Evolutionary conservation across 371 early-diverging fungal genomes (phyloP), one percentile per base, ranked within the genome.

Genomic region (Mucor plumbeus): DNA sequence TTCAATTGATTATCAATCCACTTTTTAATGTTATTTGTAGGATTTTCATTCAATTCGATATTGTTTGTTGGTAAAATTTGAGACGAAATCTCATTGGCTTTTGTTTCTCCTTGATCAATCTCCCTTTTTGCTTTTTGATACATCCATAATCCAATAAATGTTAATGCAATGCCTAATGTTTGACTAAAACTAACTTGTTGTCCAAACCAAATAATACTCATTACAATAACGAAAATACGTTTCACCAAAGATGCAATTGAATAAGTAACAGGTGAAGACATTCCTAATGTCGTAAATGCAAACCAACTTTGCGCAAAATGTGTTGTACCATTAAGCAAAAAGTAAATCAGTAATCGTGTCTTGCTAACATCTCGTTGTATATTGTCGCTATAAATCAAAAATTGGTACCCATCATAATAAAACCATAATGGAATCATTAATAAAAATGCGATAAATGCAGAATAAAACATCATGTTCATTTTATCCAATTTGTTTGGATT

Each of bases 211-310:
- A 94, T 41, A 44, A 97, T 93, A 62, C 88, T 86, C 59, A 92
- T 91, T 38, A 88, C 88, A 73, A 97, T 95, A 39, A 97, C 95
- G 66, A 94, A 87, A 48, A 97, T 93, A 36, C 97, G 88, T 79
- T 97, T 97, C 64, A 94, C 78, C 62, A 97, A 82, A 10, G 92
- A 91, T 7, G 92, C 90, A 65, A 97, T 93, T 10, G 93, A 92
- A 75, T 94, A 97, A 0, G 95, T 94, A 39, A 97, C 93, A 1
- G 96, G 93, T 1, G 91, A 90, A 7, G 94, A 91, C 57, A 90
- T 74, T 5, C 88, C 79, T 41, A 95, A 78, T 11, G 96, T 85
- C 34, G 88, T 88, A 72, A 95, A 92, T 1, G 95, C 92, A 68
- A 94, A 85, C 68, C 92, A 83, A 63, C 85, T 90, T 71, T 97